phyloP scores from a whole-genome alignment of 805 yeast species.

The Yarrowia deformans region DNA sequence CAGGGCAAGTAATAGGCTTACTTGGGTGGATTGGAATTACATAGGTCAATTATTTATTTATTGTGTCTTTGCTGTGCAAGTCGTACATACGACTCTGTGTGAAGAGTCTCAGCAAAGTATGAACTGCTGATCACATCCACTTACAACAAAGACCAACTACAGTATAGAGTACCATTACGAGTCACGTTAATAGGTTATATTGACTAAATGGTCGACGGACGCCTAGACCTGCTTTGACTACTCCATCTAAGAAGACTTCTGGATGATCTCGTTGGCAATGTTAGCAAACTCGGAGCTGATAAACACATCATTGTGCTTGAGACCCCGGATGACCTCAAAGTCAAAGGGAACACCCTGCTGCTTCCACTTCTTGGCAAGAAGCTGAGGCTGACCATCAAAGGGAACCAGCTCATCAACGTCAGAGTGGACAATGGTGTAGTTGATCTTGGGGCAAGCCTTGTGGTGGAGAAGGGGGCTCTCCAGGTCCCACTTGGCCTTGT shows the following conservation, averaged over 20 bases:
- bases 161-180: no score
- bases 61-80: background rate
- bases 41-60: background rate
- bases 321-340: constrained; percentile 45
- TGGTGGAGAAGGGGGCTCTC: constrained; percentile 44
- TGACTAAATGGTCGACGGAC: background rate
- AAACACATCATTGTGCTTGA: constrained; percentile 69
- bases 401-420: constrained; percentile 69
- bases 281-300: constrained; percentile 53
- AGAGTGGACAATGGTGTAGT: constrained; percentile 63
- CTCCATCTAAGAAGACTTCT: constrained; percentile 12
- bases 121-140: no score
- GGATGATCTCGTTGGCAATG: constrained; percentile 36
- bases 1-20: background rate
- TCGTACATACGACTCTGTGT: no score
- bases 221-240: background rate
- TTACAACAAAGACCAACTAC: no score
- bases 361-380: constrained; percentile 36
- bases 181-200: background rate
- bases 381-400: constrained; percentile 55
- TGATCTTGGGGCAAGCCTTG: constrained; percentile 28
- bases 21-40: background rate
- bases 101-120: no score
- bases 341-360: constrained; percentile 39
- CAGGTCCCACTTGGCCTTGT: constrained; percentile 45